Evolutionary conservation across 495 filamentous ascomycete genomes (phyloP).

Genomic region (Penicillium soppii): DNA sequence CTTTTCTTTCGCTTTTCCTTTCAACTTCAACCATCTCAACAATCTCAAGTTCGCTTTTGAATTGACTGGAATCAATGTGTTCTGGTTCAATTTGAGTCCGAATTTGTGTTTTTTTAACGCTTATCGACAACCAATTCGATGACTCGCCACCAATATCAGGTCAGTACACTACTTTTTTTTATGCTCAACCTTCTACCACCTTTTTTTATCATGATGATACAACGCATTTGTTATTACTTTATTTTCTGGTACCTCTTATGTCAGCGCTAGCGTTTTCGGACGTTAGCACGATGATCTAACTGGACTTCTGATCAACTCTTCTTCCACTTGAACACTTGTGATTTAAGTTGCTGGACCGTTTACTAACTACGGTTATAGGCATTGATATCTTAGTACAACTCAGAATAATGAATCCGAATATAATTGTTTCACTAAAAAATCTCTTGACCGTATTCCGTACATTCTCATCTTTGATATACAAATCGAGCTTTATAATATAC

Average conservation of each 20-base stretch:
- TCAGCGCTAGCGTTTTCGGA: constrained; percentile 47
- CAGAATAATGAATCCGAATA: background rate
- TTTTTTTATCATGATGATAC: constrained; percentile 47
- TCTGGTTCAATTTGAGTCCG: background rate
- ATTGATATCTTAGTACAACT: background rate
- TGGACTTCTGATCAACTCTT: constrained; percentile 56
- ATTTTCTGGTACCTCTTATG: constrained; percentile 68
- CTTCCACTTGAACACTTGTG: constrained; percentile 6
- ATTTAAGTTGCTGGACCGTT: constrained; percentile 14
- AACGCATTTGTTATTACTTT: constrained; percentile 35
- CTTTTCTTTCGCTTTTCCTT: constrained; percentile 7
- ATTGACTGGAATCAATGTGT: constrained; percentile 4
- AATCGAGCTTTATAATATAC: background rate
- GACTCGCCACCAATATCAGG: constrained; percentile 14
- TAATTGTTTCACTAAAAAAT: background rate
- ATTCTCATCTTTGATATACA: background rate
- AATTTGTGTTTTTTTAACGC: background rate
- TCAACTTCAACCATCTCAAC: constrained; percentile 1
- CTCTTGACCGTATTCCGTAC: background rate
- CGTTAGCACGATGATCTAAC: constrained; percentile 56
- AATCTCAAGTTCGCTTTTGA: background rate
- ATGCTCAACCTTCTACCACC: background rate
- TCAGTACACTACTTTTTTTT: constrained; percentile 24
- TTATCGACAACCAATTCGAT: background rate
- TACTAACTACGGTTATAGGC: constrained; percentile 23